phyloP scores from a whole-genome alignment of 148 eudicot species.

The Cornus controversa region DNA sequence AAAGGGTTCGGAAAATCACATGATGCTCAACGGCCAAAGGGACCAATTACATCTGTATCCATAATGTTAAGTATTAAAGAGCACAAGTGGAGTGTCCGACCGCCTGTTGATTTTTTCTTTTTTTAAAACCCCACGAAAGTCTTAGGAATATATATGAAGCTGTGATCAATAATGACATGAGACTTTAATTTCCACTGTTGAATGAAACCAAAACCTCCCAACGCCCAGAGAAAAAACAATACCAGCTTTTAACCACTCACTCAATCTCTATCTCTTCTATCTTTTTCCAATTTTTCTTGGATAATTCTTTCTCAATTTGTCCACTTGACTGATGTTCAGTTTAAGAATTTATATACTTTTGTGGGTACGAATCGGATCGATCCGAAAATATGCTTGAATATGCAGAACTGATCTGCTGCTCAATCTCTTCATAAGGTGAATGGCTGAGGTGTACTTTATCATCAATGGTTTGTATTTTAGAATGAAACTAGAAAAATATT shows the following conservation, averaged over 20 bases:
- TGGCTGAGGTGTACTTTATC: neutral
- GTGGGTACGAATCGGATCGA: neutral
- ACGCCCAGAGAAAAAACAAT: constrained; percentile 17
- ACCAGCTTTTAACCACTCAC: neutral
- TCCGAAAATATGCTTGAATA: neutral
- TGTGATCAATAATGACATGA: constrained; percentile 3
- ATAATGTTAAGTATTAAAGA: constrained; percentile 24
- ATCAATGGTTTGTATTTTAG: constrained; percentile 1
- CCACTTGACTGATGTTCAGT: neutral
- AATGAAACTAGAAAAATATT: neutral
- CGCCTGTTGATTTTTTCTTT: neutral
- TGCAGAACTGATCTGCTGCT: neutral
- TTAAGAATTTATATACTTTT: neutral
- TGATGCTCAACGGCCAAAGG: constrained; percentile 27
- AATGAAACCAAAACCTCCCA: constrained; percentile 14
- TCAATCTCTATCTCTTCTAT: constrained; percentile 11
- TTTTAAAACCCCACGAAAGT: constrained; percentile 3
- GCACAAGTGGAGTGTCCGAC: constrained; percentile 6
- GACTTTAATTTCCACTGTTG: constrained; percentile 15
- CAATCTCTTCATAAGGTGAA: neutral
- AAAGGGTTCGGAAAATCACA: constrained; percentile 23
- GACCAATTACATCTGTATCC: constrained; percentile 27
- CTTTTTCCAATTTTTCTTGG: neutral
- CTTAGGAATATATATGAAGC: constrained; percentile 7
- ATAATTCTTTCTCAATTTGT: neutral